A percentile compares a stretch with the other conserved stretches of the same genome.
Conservation (phyloP, 306 rosid species). For the Vigna mungo region DNA sequence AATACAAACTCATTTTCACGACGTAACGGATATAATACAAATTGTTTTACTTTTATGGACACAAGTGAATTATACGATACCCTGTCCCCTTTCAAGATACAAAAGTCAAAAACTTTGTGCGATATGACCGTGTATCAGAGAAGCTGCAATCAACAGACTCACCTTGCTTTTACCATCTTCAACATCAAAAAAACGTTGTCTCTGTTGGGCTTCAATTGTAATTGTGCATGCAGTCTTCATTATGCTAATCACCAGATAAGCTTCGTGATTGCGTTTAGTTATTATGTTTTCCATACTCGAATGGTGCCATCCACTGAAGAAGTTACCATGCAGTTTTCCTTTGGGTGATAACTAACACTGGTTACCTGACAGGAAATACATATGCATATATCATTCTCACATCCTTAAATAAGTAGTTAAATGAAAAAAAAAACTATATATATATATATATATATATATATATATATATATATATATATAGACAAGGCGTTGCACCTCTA, state of each 20-base stretch:
- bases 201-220: not conserved
- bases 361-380: slow-evolving; percentile 67
- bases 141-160: slow-evolving; percentile 28
- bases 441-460: too few species aligned
- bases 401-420: slow-evolving; percentile 16
- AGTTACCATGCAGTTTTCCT: slow-evolving; percentile 76
- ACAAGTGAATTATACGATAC: slow-evolving; percentile 32
- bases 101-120: slow-evolving; percentile 28
- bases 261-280: slow-evolving; percentile 32
- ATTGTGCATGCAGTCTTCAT: slow-evolving; percentile 19
- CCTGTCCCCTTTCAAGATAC: slow-evolving; percentile 5
- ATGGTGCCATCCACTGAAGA: slow-evolving; percentile 83
- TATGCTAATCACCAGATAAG: slow-evolving; percentile 11
- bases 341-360: slow-evolving; percentile 92
- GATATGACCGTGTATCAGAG: slow-evolving; percentile 35
- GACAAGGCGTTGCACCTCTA: not conserved
- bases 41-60: slow-evolving; percentile 14
- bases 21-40: slow-evolving; percentile 11
- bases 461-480: not conserved
- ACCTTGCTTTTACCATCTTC: slow-evolving; percentile 34
- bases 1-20: not conserved
- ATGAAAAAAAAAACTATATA: slow-evolving; percentile 9
- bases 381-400: not conserved
- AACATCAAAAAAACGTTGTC: slow-evolving; percentile 24
- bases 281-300: slow-evolving; percentile 77